Evolutionary conservation across 306 rosid species (phyloP).

Genomic region (Cucumis hystrix): DNA sequence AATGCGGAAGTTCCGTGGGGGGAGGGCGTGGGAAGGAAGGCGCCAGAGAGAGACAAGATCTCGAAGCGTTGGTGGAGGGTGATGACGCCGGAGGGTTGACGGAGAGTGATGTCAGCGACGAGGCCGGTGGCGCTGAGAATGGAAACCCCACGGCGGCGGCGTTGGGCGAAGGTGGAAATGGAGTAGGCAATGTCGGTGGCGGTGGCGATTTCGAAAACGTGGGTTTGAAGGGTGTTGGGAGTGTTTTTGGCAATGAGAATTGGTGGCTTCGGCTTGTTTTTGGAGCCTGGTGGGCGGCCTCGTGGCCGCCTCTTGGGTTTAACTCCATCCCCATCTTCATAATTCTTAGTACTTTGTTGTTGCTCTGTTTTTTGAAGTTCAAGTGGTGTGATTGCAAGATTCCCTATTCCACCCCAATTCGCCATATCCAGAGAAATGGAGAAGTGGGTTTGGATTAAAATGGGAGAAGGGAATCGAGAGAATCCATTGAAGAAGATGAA

Average conservation of each 20-base stretch:
- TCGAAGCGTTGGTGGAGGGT: slow-evolving; percentile 56
- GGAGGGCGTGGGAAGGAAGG: slow-evolving; percentile 66
- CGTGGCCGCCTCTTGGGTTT: slow-evolving; percentile 48
- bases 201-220: slow-evolving; percentile 50
- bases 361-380: not conserved
- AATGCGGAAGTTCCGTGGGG: slow-evolving; percentile 56
- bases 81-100: slow-evolving; percentile 50
- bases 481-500: not conserved
- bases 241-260: slow-evolving; percentile 46
- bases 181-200: slow-evolving; percentile 55
- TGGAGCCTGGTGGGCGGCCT: slow-evolving; percentile 81
- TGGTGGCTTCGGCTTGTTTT: slow-evolving; percentile 69
- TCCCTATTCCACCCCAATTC: slow-evolving; percentile 50
- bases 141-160: slow-evolving; percentile 75
- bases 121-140: slow-evolving; percentile 63
- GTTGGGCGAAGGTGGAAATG: slow-evolving; percentile 46
- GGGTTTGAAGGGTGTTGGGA: slow-evolving; percentile 74
- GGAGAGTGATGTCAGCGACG: slow-evolving; percentile 52
- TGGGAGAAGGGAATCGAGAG: not conserved
- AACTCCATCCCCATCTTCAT: not conserved
- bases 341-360: not conserved
- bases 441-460: not conserved
- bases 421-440: slow-evolving; percentile 22
- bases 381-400: not conserved
- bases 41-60: slow-evolving; percentile 62